Percentiles rank a stretch among this genome's conserved stretches.
These are phyloP conservation scores for Botrytis fabae DNA, from an alignment of 2,329 filamentous ascomycete species.

Conservation along the genomic window DNA sequence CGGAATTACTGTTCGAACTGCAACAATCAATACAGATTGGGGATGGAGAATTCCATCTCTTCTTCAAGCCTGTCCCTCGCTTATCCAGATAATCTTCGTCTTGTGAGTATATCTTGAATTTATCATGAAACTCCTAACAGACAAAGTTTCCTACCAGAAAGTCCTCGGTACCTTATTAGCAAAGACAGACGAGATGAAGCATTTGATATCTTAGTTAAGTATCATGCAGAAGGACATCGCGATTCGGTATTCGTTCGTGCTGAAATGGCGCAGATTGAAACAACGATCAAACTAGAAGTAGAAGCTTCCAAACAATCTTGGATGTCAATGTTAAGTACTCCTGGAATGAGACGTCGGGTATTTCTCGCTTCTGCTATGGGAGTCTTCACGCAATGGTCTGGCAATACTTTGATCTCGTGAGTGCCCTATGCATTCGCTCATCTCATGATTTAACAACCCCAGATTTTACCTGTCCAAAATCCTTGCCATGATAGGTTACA, in stretches of 20 bases:
- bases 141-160: conserved; percentile 52
- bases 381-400: conserved; percentile 55
- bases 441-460: not conserved
- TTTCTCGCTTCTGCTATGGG: conserved; percentile 52
- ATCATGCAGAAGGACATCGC: conserved; percentile 54
- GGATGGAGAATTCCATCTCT: conserved; percentile 46
- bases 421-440: not conserved
- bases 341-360: conserved; percentile 51
- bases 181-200: conserved; percentile 60
- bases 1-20: conserved; percentile 48
- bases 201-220: conserved; percentile 52
- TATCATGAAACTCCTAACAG: not conserved
- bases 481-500: conserved; percentile 23
- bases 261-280: conserved; percentile 61
- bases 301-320: conserved; percentile 55
- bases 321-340: conserved; percentile 52
- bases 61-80: conserved; percentile 42
- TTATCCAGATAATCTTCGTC: conserved; percentile 30
- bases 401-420: conserved; percentile 49
- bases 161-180: conserved; percentile 56
- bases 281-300: conserved; percentile 55
- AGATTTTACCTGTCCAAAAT: conserved; percentile 49
- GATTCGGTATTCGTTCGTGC: conserved; percentile 55
- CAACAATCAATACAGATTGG: conserved; percentile 45
- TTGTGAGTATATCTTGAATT: conserved; percentile 22